phyloP scores from a whole-genome alignment of 768 basidiomycete genomes.

The Paxillus rubicundulus region DNA sequence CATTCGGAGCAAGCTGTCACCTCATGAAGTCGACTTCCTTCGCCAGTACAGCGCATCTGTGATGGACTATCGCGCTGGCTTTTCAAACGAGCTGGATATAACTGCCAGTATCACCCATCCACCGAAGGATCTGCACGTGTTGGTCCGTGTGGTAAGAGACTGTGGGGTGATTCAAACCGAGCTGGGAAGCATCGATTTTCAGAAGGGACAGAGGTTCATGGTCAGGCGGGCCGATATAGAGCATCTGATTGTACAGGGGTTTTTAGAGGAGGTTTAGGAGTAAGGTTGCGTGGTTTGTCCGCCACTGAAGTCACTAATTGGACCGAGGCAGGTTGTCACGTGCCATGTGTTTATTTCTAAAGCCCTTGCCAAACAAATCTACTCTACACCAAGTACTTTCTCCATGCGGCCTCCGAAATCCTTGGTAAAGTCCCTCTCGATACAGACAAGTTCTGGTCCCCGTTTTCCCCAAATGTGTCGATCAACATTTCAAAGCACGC shows the following conservation, averaged over 20 bases:
- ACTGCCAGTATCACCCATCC: constrained; percentile 79
- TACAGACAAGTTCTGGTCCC: neutral
- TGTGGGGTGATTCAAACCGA: constrained; percentile 93
- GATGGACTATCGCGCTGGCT: constrained; percentile 81
- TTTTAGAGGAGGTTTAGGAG: constrained; percentile 75
- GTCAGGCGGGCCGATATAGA: constrained; percentile 88
- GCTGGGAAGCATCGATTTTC: constrained; percentile 85
- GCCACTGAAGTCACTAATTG: neutral
- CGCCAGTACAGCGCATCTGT: constrained; percentile 76
- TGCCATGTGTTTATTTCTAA: constrained; percentile 21
- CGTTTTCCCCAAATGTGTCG: neutral
- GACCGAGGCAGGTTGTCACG: neutral
- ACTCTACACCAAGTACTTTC: neutral
- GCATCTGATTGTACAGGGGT: constrained; percentile 91
- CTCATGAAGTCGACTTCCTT: constrained; percentile 82
- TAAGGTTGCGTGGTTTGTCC: constrained; percentile 5
- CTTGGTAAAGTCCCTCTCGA: neutral
- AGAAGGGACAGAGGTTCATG: constrained; percentile 86
- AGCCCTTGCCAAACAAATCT: constrained; percentile 25
- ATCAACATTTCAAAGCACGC: neutral
- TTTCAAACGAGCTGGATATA: constrained; percentile 84
- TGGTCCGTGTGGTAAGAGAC: constrained; percentile 83
- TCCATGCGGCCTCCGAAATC: constrained; percentile 13
- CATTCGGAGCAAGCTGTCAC: constrained; percentile 69
- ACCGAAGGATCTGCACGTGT: constrained; percentile 86